phyloP scores from a whole-genome alignment of 192 early-diverging fungal genomes.

The Backusella australiensis region DNA sequence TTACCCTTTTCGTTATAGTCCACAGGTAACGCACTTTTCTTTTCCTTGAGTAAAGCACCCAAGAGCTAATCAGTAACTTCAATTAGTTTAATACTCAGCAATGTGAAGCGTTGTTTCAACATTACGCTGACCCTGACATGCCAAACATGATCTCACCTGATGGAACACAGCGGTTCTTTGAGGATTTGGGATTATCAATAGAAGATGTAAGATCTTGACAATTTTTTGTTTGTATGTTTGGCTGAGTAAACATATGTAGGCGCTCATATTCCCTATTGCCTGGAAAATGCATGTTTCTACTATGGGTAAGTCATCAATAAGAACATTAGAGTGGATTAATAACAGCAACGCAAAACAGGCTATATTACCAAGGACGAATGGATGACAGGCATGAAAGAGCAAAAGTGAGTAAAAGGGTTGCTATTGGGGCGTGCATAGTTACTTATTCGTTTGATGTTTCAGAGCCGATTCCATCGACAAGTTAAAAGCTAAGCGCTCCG shows the following conservation, averaged over 20 bases:
- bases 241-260: not conserved
- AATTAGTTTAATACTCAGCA: slow-evolving; percentile 18
- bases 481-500: slow-evolving; percentile 36
- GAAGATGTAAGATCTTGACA: slow-evolving; percentile 26
- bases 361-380: slow-evolving; percentile 39
- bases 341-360: slow-evolving; percentile 8
- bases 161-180: slow-evolving; percentile 25
- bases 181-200: slow-evolving; percentile 26
- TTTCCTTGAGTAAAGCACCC: not conserved
- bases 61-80: not conserved
- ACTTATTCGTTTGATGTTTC: not conserved
- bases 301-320: slow-evolving; percentile 26
- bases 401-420: slow-evolving; percentile 10
- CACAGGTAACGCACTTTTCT: slow-evolving; percentile 15
- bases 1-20: not conserved
- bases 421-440: not conserved
- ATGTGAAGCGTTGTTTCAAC: slow-evolving; percentile 26
- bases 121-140: slow-evolving; percentile 25
- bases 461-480: slow-evolving; percentile 40
- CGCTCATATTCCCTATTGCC: slow-evolving; percentile 20
- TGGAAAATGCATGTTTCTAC: slow-evolving; percentile 30
- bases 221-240: not conserved
- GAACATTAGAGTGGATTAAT: not conserved
- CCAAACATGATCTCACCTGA: slow-evolving; percentile 28
- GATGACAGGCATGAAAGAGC: slow-evolving; percentile 25